Evolutionary conservation across 176 grass and related monocot species (phyloP).

Genomic region (Cocos nucifera): DNA sequence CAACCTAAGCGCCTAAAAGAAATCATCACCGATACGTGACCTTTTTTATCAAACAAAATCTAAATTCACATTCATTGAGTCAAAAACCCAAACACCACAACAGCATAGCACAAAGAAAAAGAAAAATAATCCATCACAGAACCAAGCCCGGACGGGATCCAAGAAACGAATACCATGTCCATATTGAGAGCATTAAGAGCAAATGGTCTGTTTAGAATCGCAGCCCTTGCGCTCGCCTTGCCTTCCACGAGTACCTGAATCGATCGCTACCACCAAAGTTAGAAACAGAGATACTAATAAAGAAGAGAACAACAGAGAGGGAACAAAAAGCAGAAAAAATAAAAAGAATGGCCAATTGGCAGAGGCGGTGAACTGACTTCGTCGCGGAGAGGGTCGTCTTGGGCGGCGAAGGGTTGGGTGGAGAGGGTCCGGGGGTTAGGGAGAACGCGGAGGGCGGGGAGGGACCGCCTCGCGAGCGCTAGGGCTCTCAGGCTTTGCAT

Average conservation of each 20-base stretch:
- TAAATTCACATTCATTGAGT: not conserved
- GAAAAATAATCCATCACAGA: not conserved
- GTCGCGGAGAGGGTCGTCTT: conserved; percentile 22
- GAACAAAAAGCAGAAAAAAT: not conserved
- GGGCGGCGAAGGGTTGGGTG: too few species aligned
- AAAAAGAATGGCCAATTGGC: too few species aligned
- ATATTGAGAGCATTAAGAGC: too few species aligned
- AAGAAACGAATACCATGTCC: too few species aligned
- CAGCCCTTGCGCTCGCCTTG: conserved; percentile 52
- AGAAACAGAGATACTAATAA: not conserved
- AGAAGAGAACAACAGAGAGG: not conserved
- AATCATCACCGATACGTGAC: too few species aligned
- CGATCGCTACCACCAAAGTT: not conserved
- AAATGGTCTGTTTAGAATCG: conserved; percentile 69
- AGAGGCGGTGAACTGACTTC: conserved; percentile 29
- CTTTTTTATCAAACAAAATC: too few species aligned
- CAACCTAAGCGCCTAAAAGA: too few species aligned
- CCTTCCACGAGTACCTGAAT: conserved; percentile 77
- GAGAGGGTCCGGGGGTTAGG: too few species aligned
- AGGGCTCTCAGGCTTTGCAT: too few species aligned
- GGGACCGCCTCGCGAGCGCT: not conserved
- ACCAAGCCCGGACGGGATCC: not conserved
- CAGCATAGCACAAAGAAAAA: not conserved
- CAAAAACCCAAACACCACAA: not conserved
- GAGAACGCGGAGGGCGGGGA: too few species aligned